Evolutionary conservation across 768 basidiomycete genomes (phyloP), one percentile per base, ranked within the genome.

Genomic region (Mycena venus): DNA sequence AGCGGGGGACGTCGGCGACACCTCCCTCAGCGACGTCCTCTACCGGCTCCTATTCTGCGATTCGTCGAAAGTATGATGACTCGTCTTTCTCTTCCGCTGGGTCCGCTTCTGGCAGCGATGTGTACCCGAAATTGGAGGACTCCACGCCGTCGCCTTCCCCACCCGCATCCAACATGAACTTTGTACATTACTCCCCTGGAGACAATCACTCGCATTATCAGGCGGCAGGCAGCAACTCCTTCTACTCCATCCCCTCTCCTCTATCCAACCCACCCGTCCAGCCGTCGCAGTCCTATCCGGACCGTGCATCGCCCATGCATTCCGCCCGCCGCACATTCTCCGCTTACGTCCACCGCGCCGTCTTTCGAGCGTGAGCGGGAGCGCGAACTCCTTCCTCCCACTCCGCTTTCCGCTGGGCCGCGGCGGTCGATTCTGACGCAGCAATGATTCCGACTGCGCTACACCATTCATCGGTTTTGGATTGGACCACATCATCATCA

Each of bases 111-210:
- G 90, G 90, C 40, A 90, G 87, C 78, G 92, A 92, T 11, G 83
- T 86, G 58, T 93, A 88, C 78, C 83, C 87, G 60, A 88, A 88
- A 42, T 82, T 90, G 55, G 84, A 86, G 64, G 85, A 86, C 58
- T 81, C 85, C 73, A 90, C 89, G 19, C 90, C 91, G 1, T 93
- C 93, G 21, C 93, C 93, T 23, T 92, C 93, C n/a, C 93, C 93
- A 21, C 91, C 91, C 7, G 86, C 89, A 21, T 83, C 85, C 56
- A 84, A 81, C 63, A 82, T 90, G 81, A 90, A 84, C 72, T 93
- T 92, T 82, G 87, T 90, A 51, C 91, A 92, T 69, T 93, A 93
- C 75, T 80, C 85, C 29, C 84, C 84, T 67, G 85, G 79, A 76
- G 82, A 79, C 77, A 85, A 76, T 80, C 85, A 80, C 75, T 75